Evolutionary conservation across 2,329 filamentous ascomycete species (phyloP), one percentile per base, ranked within the genome.

Genomic region (Iodosphaeria phyllophila): DNA sequence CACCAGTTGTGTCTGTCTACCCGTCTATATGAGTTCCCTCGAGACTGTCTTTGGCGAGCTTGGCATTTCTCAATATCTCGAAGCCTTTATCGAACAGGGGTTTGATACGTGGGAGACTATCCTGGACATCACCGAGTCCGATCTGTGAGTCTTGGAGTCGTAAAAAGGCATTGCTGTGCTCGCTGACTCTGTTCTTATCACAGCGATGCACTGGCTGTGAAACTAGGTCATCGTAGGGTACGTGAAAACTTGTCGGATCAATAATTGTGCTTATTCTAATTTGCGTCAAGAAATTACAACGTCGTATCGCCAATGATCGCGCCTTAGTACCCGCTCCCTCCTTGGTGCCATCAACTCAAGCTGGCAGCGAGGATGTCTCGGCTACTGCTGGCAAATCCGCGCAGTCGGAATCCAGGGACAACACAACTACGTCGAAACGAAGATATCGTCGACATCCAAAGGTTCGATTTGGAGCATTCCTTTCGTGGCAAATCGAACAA

Each of bases 101-200:
- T 89, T 89, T 46, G 79, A 89, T 46, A 70, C 72, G 8, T 86
- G 79, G 79, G 75, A 82, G 17, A 83, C 74, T 1, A 72, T 86
- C 28, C 57, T 83, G 25, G 78, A 86, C 42, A 83, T 89, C 27
- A 82, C 78, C 31, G 79, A 86, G 48, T 77, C 75, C 13, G 79
- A 89, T 41, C 58, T 89, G 74, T 82, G 49, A 45, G 71, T 52
- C n/a, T n/a, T n/a, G 13, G 13, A 16, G n/a, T 22, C 9, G 20
- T 13, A 20, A 6, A 11, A 10, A 22, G 16, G 12, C 15, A 14
- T 6, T 15, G 8, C 18, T 13, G 11, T 21, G 13, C 16, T 9
- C 13, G 29, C 34, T 39, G 31, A 37, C 30, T n/a, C n/a, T n/a
- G n/a, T n/a, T n/a, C n/a, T 9, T 27, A 12, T 23, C 13, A 13